Percentiles rank a stretch among this genome's conserved stretches.
These are phyloP conservation scores for Metschnikowia anglica DNA, from an alignment of 805 yeast species.

Conservation along the genomic window DNA sequence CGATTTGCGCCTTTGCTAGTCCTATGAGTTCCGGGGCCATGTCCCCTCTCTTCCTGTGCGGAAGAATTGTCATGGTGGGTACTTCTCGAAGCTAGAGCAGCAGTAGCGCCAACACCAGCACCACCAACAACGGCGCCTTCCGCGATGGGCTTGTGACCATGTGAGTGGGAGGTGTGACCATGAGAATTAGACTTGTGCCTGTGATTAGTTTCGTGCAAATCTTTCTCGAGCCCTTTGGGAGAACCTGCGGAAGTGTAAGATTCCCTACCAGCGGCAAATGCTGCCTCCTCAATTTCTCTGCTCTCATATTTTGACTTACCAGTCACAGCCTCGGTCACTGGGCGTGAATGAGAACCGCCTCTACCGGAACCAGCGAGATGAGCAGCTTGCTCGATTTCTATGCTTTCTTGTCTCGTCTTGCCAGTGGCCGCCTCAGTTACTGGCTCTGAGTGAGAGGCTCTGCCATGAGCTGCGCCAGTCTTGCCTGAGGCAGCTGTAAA, in stretches of 20 bases:
- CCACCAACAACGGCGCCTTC: constrained; percentile 2
- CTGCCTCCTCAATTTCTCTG: constrained; percentile 20
- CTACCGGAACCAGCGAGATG: background rate
- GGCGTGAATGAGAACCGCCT: background rate
- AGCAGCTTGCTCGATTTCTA: constrained; percentile 6
- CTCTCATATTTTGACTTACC: constrained; percentile 6
- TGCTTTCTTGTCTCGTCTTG: constrained; percentile 5
- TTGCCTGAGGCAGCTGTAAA: background rate
- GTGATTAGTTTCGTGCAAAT: constrained; percentile 4
- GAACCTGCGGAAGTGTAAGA: background rate
- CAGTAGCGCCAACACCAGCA: constrained; percentile 2
- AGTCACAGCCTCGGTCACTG: constrained; percentile 4
- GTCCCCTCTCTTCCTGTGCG: background rate
- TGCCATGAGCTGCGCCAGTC: background rate
- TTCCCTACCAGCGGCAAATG: constrained; percentile 5
- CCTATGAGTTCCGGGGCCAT: background rate
- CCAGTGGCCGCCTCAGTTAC: constrained; percentile 4
- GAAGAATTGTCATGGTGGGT: background rate
- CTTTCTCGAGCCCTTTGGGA: constrained; percentile 2
- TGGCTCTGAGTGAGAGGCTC: background rate
- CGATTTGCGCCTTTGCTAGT: background rate
- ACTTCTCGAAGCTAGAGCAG: background rate
- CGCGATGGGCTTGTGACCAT: background rate
- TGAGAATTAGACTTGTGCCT: background rate
- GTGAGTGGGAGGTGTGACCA: background rate